Evolutionary conservation across 371 early-diverging fungal species (phyloP), one percentile per base, ranked within the genome.

Genomic region (Dichotomocladium elegans): DNA sequence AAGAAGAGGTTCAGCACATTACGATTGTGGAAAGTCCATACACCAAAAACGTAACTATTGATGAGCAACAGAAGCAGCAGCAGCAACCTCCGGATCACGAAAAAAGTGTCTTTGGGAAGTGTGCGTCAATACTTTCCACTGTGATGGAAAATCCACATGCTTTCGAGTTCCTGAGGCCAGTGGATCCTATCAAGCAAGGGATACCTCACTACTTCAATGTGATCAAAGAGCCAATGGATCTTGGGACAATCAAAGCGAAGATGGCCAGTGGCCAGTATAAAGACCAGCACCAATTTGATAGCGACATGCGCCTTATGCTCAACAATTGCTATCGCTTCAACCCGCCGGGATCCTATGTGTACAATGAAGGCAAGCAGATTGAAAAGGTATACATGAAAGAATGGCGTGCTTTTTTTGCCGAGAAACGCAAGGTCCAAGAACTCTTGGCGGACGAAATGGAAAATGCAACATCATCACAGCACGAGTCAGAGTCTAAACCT

Each of bases 191-290:
- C 22, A 53, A 55, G 29, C 69, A 68, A 46, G 67, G 68, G 15
- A 65, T 72, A 37, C 79, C 79, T 5, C 88, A 89, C 8, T 95
- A 95, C 64, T 67, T 79, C 10, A 80, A 85, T 6, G 78, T 93
- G 10, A 88, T 99, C 76, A 96, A 92, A 59, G 48, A 81, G 2
- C 99, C 99, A 0, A 99, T 99, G 98, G 99, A 99, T 62, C 74
- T 99, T 4, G 87, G 91, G 0, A 99, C 98, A 0, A 86, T 99
- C 35, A 87, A 89, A 55, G 72, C 77, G 37, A 94, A 95, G 64
- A 33, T 82, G 17, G 60, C 56, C 25, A 63, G 53, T 0, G 57
- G 68, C 14, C 63, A 69, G 29, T 84, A 84, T 50, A 41, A 37
- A 4, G 64, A 59, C 37, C 63, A 72, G 6, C 55, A 67, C 5